Evolutionary conservation across 495 filamentous ascomycete genomes (phyloP), one percentile per base, ranked within the genome.

Genomic region (Tuber magnatum): DNA sequence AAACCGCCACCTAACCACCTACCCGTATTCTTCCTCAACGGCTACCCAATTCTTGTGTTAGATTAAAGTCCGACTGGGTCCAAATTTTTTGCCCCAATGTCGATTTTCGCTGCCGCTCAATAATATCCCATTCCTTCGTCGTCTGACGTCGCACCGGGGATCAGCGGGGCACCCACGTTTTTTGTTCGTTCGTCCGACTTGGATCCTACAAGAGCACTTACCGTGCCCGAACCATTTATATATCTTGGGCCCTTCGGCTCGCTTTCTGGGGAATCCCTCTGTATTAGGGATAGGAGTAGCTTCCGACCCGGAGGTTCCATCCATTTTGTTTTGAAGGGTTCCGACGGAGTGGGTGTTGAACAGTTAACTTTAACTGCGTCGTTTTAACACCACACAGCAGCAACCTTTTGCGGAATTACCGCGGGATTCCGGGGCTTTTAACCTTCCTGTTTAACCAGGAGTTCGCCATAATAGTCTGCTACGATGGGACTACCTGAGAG

Each of bases 11-110:
- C 69, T 70, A 65, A 32, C 69, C 38, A 68, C 70, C 56, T 18
- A 6, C 46, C 51, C n/a, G 40, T 43, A 32, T 32, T 39, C 51
- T 42, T 61, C 76, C 56, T 76, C 70, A 43, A 72, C 44, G 73
- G 56, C 42, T 51, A 32, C 43, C 48, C 69, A 43, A 70, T 70
- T 56, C 56, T 12, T 18, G 56, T 65, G 12, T 65, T 65, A 8
- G n/a, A 70, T 46, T n/a, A n/a, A n/a, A n/a, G n/a, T 46, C 71
- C 24, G 75, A 56, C 39, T 68, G 69, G 77, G 46, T 73, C 70
- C 38, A 28, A 75, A 41, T 51, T 65, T 56, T 41, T 79, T 73
- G 77, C 70, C 72, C 65, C 74, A 73, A 79, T 79, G 77, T 78
- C 72, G 77, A 48, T 78, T 71, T 72, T 71, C 46, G 32, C 41